These are phyloP conservation scores for Scleromitrula shiraiana DNA, from an alignment of 2,329 filamentous ascomycete genomes.

Conservation along the genomic window DNA sequence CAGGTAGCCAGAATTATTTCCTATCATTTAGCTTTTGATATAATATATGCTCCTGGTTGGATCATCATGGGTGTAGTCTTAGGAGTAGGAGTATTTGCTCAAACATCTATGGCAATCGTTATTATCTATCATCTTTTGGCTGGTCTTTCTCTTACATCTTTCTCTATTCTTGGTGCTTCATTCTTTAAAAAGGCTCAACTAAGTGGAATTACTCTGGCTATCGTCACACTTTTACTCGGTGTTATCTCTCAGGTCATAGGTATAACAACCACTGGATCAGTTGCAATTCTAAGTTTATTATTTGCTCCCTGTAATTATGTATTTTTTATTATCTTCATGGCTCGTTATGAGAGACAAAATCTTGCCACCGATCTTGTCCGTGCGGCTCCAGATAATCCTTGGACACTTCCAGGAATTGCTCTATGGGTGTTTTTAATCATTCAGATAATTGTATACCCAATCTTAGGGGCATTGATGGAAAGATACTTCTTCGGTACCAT, in stretches of 20 bases:
- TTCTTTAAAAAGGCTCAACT: conserved; percentile 86
- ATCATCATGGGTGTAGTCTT: conserved; percentile 64
- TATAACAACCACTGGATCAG: conserved; percentile 52
- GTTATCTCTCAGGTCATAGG: conserved; percentile 70
- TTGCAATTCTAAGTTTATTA: conserved; percentile 62
- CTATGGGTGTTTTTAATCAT: conserved; percentile 71
- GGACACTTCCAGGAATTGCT: conserved; percentile 62
- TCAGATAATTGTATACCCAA: conserved; percentile 70
- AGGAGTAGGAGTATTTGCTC: conserved; percentile 53
- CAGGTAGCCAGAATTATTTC: conserved; percentile 71
- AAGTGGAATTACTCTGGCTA: conserved; percentile 71
- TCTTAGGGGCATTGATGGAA: conserved; percentile 70
- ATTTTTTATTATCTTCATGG: conserved; percentile 68
- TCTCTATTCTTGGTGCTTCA: conserved; percentile 71
- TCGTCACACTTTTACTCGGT: conserved; percentile 66
- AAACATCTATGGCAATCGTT: conserved; percentile 57
- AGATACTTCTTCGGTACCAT: conserved; percentile 67
- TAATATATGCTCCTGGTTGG: conserved; percentile 78
- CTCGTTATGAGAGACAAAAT: conserved; percentile 63
- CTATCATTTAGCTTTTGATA: conserved; percentile 70
- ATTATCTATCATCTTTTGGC: conserved; percentile 66
- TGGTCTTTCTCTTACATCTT: conserved; percentile 71
- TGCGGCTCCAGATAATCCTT: conserved; percentile 56
- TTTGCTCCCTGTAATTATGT: conserved; percentile 88
- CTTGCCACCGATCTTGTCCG: conserved; percentile 52